Conservation (phyloP, 2,329 filamentous ascomycete species). For the Epichloe festucae region DNA sequence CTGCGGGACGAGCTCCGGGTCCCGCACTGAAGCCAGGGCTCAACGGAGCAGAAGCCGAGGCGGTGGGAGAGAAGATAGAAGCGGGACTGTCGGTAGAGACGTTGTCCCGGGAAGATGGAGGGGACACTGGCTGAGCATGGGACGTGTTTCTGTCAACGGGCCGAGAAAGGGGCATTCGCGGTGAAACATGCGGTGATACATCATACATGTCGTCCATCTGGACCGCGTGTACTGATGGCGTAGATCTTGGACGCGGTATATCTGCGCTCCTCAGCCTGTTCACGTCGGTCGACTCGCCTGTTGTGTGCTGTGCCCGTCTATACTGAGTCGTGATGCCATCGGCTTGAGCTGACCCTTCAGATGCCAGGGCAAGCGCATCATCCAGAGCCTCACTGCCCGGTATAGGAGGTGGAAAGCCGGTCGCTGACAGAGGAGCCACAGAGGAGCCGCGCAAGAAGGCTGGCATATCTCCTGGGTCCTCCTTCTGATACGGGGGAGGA, state of each 20-base stretch:
- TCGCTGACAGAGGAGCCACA: constrained; percentile 23
- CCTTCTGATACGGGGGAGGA: constrained; percentile 69
- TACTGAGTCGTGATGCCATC: constrained; percentile 5
- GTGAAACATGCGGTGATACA: constrained; percentile 33
- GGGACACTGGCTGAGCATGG: constrained; percentile 3
- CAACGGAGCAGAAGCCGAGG: not conserved
- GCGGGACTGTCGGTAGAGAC: not conserved
- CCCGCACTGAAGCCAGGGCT: not conserved
- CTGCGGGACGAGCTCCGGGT: constrained; percentile 1
- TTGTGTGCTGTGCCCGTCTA: constrained; percentile 17
- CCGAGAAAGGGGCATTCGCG: constrained; percentile 11
- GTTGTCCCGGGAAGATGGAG: constrained; percentile 9
- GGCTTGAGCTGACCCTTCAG: constrained; percentile 1
- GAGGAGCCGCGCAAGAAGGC: constrained; percentile 40
- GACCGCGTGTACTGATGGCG: constrained; percentile 12
- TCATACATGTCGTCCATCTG: constrained; percentile 29
- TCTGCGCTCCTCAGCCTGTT: constrained; percentile 15
- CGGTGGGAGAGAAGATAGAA: not conserved
- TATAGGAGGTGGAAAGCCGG: constrained; percentile 14
- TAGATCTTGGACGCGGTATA: constrained; percentile 18
- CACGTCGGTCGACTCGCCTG: constrained; percentile 22
- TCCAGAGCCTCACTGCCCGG: not conserved
- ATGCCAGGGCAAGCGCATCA: not conserved
- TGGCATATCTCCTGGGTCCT: constrained; percentile 44
- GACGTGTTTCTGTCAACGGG: not conserved